Evolutionary conservation across 2,329 filamentous ascomycete species (phyloP), one percentile per base, ranked within the genome.

Genomic region (Venturia aucupariae): DNA sequence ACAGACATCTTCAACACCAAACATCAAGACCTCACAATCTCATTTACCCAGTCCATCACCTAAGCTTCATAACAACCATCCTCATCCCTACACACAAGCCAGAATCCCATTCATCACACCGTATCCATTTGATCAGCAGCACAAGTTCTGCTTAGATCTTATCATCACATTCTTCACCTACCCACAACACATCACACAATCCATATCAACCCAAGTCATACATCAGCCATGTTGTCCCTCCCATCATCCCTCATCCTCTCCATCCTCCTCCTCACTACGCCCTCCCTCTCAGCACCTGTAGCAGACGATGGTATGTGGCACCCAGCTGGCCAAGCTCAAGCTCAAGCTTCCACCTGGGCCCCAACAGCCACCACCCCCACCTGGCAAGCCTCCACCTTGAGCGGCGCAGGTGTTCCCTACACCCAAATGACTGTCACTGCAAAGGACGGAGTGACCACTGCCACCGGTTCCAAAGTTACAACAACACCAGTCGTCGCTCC

Each of bases 231-330:
- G 57, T 42, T 61, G 63, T 39, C n/a, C 19, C 63, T 46, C 32
- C 42, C 63, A 62, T 60, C 63, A 46, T 61, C 57, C 63, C 51
- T 64, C 63, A 35, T 64, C 27, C 19, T 51, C 63, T 35, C 39
- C 27, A 42, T 64, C 22, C 30, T 51, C 63, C 32, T 64, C 38
- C 51, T 64, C 55, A 42, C 48, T 38, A 11, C 62, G n/a, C 51
- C 51, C 27, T 39, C 62, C 41, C 46, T 57, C 32, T 35, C 63
- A 42, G 13, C 41, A 17, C 44, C 62, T 41, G 51, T 30, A 54
- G 32, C 35, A 35, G 62, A 63, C 27, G 62, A 63, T 63, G 62
- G 62, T n/a, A 46, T 51, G 46, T 63, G 51, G 46, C 62, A 57
- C 38, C 62, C 62, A 42, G 62, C 42, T 6, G n/a, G 22, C 15